Base-by-base conservation (phyloP, 345 rosid genomes). In the Eucalyptus pauciflora region DNA sequence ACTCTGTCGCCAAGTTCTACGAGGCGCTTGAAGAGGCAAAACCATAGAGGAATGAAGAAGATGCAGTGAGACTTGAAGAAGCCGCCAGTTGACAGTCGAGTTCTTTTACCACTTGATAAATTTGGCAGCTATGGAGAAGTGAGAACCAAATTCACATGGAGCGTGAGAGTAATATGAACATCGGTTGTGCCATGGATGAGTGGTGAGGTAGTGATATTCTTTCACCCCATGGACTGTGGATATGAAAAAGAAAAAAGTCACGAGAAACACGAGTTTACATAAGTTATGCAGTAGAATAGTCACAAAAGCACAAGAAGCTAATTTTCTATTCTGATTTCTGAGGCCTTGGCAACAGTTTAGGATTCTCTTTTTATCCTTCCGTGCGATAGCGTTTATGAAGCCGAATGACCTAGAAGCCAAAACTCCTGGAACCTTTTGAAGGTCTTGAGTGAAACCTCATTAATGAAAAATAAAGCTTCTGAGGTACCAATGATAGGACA, bases 251-350 rank as follows among this genome's bases (percentile, higher is more conserved):
- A 10, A 25, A 58, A 58, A 58, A 25, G 33, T 58, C 64, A 25
- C 0, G 0, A 58, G 1, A 10, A 5, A 10, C 64, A 10, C 13
- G 0, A 10, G 13, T 25, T 58, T 58, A 5, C 64, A 24, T 58
- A 58, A 0, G 33, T 33, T 33, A 33, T 33, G 33, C 33, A 33
- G 33, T 33, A 33, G 33, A 33, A 33, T 33, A 33, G 33, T 33
- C 33, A 33, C 33, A 33, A 33, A 33, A 33, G 64, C 7, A 58
- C n/a, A 25, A 58, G 64, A 58, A 58, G n/a, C n/a, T 25, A 25
- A 58, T 58, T 24, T 24, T 58, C 64, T 24, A 10, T 58, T 10
- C 0, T 58, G 64, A 58, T 25, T 25, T 25, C 64, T 58, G n/a
- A 58, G n/a, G 64, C 64, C 64, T 58, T 58, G 13, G 64, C 64